Base-by-base conservation (phyloP, 2,329 filamentous ascomycete genomes). In the Fonsecaea erecta region DNA sequence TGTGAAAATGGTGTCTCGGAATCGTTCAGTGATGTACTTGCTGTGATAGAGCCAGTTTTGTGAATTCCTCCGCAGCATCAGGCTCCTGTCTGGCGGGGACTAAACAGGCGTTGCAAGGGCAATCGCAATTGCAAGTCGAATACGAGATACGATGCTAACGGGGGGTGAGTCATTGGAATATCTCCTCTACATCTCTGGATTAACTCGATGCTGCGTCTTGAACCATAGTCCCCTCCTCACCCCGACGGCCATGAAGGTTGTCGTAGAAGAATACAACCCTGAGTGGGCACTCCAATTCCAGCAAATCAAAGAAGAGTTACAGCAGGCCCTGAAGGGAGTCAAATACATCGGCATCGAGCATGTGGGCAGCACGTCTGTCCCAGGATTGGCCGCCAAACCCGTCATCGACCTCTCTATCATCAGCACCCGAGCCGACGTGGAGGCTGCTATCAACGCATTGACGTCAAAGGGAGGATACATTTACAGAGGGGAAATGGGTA, bases 331-430 rank as follows among this genome's bases (percentile, higher is more conserved):
- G 12, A 21, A 21, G 11, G 60, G 43, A n/a, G 62, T 71, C 21
- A 35, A 14, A 34, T 66, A 68, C 52, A 48, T 64, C n/a, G 40
- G 37, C 28, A 77, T 78, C 65, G 74, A 78, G 64, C 77, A 79
- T 66, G 71, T 78, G 37, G 76, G 76, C 56, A 76, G 75, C 62
- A 78, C 77, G 28, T 77, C 77, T 8, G 73, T 78, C 2, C 75
- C 74, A 0, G 67, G 65, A 16, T 71, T 78, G 3, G 71, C 70
- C n/a, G 75, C 76, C 11, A 77, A 77, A 60, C 75, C 76, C n/a
- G 73, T 74, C 52, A 74, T 78, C 60, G 76, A 79, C 67, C 68
- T 78, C n/a, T 74, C 76, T 24, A 73, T 78, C 35, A 73, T 77
- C 48, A 72, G 75, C 18, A 65, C 68, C 11, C 70, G 69, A 14